phyloP scores from a whole-genome alignment of 345 rosid species.

The Boechera retrofracta region DNA sequence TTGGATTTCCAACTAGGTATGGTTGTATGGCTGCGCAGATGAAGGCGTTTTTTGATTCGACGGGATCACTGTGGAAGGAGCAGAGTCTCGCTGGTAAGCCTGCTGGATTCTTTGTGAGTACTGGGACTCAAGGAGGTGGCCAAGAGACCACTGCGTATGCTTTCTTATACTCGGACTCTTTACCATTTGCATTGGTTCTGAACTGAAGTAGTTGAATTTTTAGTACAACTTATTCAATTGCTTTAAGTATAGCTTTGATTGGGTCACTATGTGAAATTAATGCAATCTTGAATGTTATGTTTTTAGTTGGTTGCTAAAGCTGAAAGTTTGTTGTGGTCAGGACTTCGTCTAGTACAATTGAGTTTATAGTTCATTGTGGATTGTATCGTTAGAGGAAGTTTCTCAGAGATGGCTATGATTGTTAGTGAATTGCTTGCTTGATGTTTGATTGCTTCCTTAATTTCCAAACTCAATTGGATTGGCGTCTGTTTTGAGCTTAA shows the following conservation, averaged over 20 bases:
- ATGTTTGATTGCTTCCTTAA: not conserved
- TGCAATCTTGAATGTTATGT: slow-evolving; percentile 13
- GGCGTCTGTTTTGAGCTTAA: not conserved
- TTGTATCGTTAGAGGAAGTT: not conserved
- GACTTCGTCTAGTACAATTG: slow-evolving; percentile 9
- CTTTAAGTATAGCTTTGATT: slow-evolving; percentile 11
- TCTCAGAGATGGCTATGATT: not conserved
- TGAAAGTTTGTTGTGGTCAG: slow-evolving; percentile 21
- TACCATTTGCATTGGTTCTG: not conserved
- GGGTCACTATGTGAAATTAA: slow-evolving; percentile 27
- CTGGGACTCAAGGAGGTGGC: slow-evolving; percentile 91
- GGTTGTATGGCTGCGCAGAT: slow-evolving; percentile 87
- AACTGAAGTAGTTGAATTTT: slow-evolving; percentile 3
- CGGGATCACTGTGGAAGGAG: slow-evolving; percentile 67
- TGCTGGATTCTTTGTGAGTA: slow-evolving; percentile 82
- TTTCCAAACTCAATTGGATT: not conserved
- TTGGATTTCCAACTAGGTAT: slow-evolving; percentile 84
- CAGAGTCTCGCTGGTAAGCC: slow-evolving; percentile 84
- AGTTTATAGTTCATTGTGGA: slow-evolving; percentile 1
- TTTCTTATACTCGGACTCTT: not conserved
- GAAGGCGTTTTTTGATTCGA: slow-evolving; percentile 78
- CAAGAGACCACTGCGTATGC: slow-evolving; percentile 91
- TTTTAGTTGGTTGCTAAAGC: slow-evolving; percentile 9
- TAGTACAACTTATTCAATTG: slow-evolving; percentile 11
- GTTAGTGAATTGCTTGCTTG: slow-evolving; percentile 1